phyloP scores from a whole-genome alignment of 257 asterid species.

The Handroanthus guayacan region DNA sequence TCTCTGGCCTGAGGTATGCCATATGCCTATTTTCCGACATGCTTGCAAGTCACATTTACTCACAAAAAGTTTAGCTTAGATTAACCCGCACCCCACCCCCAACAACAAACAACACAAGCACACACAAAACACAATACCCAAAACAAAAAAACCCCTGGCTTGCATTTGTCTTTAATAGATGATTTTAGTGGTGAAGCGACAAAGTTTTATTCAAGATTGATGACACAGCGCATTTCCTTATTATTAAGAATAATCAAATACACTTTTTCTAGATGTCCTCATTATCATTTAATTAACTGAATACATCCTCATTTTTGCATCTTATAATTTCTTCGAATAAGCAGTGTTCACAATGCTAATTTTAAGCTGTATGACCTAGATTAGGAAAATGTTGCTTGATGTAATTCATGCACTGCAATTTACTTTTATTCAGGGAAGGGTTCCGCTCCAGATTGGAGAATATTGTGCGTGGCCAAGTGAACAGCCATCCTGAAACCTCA shows the following conservation, averaged over 20 bases:
- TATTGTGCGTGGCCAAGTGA: slow-evolving; percentile 71
- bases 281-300: background rate
- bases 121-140: too few relatives aligned
- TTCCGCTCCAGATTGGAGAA: slow-evolving; percentile 79
- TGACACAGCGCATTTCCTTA: background rate
- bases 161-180: background rate
- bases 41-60: slow-evolving; percentile 17
- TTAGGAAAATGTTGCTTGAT: background rate
- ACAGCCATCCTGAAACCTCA: slow-evolving; percentile 58
- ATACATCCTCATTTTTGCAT: slow-evolving; percentile 8
- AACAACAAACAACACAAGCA: too few relatives aligned
- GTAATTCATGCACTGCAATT: slow-evolving; percentile 18
- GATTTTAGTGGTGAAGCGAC: background rate
- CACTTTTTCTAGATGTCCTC: background rate
- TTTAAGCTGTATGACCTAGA: slow-evolving; percentile 2
- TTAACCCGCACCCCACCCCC: background rate
- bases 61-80: slow-evolving; percentile 6
- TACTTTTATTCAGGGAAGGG: slow-evolving; percentile 71
- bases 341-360: slow-evolving; percentile 16
- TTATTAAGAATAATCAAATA: background rate
- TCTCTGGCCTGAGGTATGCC: slow-evolving; percentile 90
- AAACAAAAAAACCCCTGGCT: background rate
- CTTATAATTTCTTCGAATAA: slow-evolving; percentile 2
- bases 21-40: slow-evolving; percentile 40
- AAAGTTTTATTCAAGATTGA: slow-evolving; percentile 16